Percentiles rank a stretch among this genome's conserved stretches.
These are phyloP conservation scores for Didymella lethalis DNA, from an alignment of 2,329 filamentous ascomycete species.

Conservation along the genomic window DNA sequence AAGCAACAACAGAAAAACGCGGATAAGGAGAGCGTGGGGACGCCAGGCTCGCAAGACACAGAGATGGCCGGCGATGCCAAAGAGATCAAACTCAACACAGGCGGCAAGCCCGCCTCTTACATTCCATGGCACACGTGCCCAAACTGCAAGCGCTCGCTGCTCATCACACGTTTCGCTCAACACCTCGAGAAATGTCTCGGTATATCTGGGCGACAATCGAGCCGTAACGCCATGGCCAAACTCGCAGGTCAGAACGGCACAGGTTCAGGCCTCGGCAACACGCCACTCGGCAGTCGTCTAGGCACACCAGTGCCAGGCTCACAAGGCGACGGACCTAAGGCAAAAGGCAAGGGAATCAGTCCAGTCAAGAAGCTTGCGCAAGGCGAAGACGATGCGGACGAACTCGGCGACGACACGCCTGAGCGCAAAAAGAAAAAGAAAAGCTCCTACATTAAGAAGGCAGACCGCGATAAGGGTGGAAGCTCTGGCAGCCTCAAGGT, in stretches of 20 bases:
- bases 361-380: constrained; percentile 42
- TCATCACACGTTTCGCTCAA: constrained; percentile 67
- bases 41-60: constrained; percentile 56
- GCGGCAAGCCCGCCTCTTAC: constrained; percentile 56
- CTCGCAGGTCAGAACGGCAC: constrained; percentile 49
- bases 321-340: constrained; percentile 36
- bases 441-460: constrained; percentile 52
- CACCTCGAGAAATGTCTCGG: constrained; percentile 69
- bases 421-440: constrained; percentile 60
- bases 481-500: constrained; percentile 40
- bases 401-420: constrained; percentile 53
- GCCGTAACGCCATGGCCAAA: constrained; percentile 59
- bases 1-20: constrained; percentile 53
- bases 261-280: constrained; percentile 53
- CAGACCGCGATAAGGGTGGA: constrained; percentile 45
- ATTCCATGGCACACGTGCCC: constrained; percentile 65
- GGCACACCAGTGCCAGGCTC: constrained; percentile 52
- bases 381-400: constrained; percentile 39
- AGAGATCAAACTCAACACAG: constrained; percentile 59
- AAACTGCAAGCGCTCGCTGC: constrained; percentile 67
- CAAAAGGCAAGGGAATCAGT: constrained; percentile 45
- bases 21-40: constrained; percentile 55
- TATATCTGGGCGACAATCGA: constrained; percentile 62
- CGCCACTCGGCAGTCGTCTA: constrained; percentile 53
- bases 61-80: constrained; percentile 50